These are phyloP conservation scores for Psidium friedrichsthalianum DNA, from an alignment of 345 rosid genomes.

Conservation along the genomic window DNA sequence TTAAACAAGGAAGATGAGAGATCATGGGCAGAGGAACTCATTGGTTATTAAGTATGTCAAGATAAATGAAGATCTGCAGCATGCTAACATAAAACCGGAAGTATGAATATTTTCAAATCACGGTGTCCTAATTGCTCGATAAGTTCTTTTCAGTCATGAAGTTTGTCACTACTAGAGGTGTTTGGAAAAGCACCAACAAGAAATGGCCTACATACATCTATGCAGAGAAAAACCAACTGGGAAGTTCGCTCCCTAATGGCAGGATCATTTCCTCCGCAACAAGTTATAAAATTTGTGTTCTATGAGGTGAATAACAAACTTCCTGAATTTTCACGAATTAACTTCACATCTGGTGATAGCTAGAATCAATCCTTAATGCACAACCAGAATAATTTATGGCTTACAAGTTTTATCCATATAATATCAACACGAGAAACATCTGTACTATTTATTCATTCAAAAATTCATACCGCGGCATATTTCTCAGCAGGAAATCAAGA, in stretches of 20 bases:
- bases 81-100: background rate
- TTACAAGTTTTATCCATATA: background rate
- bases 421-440: background rate
- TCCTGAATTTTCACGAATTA: background rate
- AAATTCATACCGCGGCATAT: background rate
- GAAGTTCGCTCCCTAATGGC: background rate
- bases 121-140: background rate
- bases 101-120: background rate
- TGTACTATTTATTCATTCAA: background rate
- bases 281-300: background rate
- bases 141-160: background rate
- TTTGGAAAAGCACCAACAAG: background rate
- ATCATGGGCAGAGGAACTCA: background rate
- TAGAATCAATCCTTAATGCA: background rate
- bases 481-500: background rate
- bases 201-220: background rate
- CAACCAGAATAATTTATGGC: background rate
- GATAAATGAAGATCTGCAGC: background rate
- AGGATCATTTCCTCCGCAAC: background rate
- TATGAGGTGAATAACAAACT: background rate
- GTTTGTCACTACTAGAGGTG: background rate
- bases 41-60: background rate
- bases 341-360: background rate
- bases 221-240: background rate
- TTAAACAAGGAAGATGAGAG: background rate